Conservation (phyloP, 108 stramenopile genomes). For the Fragilariopsis cylindrus region DNA sequence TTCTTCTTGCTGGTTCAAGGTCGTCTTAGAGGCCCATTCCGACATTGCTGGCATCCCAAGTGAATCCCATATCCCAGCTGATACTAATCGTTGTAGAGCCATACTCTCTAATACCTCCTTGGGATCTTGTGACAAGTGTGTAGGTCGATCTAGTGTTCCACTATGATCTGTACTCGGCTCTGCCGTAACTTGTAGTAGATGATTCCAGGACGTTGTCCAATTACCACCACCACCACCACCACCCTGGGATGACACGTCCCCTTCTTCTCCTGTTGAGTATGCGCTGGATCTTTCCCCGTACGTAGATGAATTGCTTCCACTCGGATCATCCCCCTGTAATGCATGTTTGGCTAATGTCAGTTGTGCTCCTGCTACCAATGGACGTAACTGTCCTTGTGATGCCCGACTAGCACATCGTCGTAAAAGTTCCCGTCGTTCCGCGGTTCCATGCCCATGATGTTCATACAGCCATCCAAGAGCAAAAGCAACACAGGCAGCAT, state of each 20-base stretch:
- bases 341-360: slow-evolving; percentile 35
- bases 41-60: slow-evolving; percentile 51
- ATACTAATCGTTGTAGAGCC: slow-evolving; percentile 45
- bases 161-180: slow-evolving; percentile 34
- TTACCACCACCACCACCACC: background rate
- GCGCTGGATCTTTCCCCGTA: background rate
- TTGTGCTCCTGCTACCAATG: slow-evolving; percentile 44
- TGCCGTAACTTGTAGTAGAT: slow-evolving; percentile 17
- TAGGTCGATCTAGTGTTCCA: slow-evolving; percentile 46
- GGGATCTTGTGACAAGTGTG: slow-evolving; percentile 38
- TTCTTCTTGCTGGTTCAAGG: slow-evolving; percentile 20
- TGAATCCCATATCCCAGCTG: slow-evolving; percentile 72
- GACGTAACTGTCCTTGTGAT: slow-evolving; percentile 32
- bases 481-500: slow-evolving; percentile 81
- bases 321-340: background rate
- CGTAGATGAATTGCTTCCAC: background rate
- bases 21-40: slow-evolving; percentile 44
- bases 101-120: slow-evolving; percentile 49
- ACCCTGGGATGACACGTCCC: background rate
- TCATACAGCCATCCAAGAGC: slow-evolving; percentile 72
- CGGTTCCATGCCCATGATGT: slow-evolving; percentile 20
- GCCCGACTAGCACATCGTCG: slow-evolving; percentile 41
- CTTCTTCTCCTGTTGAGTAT: background rate
- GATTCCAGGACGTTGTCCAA: slow-evolving; percentile 17
- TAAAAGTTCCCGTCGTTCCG: slow-evolving; percentile 32